Conservation (phyloP, 2,329 filamentous ascomycete genomes). For the Epichloe scottii region DNA sequence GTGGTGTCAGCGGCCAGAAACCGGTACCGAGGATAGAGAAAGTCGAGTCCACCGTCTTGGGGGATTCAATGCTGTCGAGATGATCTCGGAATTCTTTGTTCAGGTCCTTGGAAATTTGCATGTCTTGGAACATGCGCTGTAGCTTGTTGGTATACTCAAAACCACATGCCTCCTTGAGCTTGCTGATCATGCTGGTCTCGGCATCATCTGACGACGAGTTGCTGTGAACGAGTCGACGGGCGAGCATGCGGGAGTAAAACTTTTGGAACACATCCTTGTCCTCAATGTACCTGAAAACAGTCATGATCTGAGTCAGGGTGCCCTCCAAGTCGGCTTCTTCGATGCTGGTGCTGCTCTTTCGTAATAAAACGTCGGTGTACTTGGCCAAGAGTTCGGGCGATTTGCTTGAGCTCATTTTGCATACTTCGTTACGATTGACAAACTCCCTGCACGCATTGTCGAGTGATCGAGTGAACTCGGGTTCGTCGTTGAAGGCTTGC, state of each 20-base stretch:
- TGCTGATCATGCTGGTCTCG: conserved; percentile 98
- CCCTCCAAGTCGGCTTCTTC: conserved; percentile 91
- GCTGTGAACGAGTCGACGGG: conserved; percentile 85
- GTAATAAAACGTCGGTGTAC: conserved; percentile 84
- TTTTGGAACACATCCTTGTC: conserved; percentile 99
- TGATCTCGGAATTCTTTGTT: conserved; percentile 82
- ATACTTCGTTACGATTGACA: conserved; percentile 94
- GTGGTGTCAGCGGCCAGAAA: conserved; percentile 88
- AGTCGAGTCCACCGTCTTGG: conserved; percentile 66
- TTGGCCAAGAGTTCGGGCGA: conserved; percentile 92
- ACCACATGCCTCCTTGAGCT: conserved; percentile 94
- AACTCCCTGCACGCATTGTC: conserved; percentile 98
- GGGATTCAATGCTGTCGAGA: conserved; percentile 38
- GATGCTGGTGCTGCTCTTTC: conserved; percentile 83
- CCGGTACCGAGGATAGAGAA: conserved; percentile 93
- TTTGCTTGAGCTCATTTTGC: conserved; percentile 83
- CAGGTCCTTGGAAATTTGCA: conserved; percentile 96
- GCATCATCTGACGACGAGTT: conserved; percentile 95
- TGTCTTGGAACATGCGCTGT: conserved; percentile 99
- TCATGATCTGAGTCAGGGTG: conserved; percentile 88
- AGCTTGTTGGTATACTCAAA: conserved; percentile 99
- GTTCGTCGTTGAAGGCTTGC: conserved; percentile 85
- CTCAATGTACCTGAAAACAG: conserved; percentile 99
- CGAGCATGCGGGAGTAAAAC: conserved; percentile 95
- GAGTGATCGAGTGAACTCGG: conserved; percentile 88